Evolutionary conservation across 805 yeast genomes (phyloP), one percentile per base, ranked within the genome.

Genomic region (Kodamaea leandrae): DNA sequence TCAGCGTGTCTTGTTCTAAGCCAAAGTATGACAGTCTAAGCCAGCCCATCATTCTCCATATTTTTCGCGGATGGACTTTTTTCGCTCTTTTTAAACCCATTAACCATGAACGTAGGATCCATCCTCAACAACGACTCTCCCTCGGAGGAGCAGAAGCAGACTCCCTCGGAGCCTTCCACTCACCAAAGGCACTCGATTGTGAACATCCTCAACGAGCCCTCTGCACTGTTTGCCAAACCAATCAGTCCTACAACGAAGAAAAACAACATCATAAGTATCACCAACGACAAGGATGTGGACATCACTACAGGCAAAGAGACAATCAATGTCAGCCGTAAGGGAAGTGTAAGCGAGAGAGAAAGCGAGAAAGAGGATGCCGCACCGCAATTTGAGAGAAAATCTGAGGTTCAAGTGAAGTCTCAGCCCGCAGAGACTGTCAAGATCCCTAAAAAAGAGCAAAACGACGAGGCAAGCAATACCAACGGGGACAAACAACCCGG

Each of bases 281-380:
- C 79, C 6, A 72, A 75, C 45, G 75, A 68, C 36, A 64, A 60
- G 9, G 78, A 71, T 46, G 65, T 69, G 15, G 78, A 70, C 37
- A 53, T 68, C 18, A 60, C 61, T 21, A 46, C 54, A 18, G 77
- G 75, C 1, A 63, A 59, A 20, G 66, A 55, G 37, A 63, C 70
- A 9, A 60, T 60, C 41, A 47, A 60, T 6, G 58, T 61, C 3
- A 54, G 68, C 43, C 46, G 65, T 12, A 26, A 53, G 23, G 53
- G 61, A 7, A 43, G 46, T 25, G 18, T 20, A 5, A 29, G 27
- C 20, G 40, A 36, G 18, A 14, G 7, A 4, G 32, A 27, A 6
- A 20, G 15, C 3, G 29, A 20, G 9, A 29, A 34, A 13, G 39
- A 23, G 5, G 39, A 20, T 4, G 29, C 25, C 15, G 40, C 26